These are phyloP conservation scores for Phylloboletellus chloephorus DNA, from an alignment of 1,284 basidiomycete species.

Conservation along the genomic window DNA sequence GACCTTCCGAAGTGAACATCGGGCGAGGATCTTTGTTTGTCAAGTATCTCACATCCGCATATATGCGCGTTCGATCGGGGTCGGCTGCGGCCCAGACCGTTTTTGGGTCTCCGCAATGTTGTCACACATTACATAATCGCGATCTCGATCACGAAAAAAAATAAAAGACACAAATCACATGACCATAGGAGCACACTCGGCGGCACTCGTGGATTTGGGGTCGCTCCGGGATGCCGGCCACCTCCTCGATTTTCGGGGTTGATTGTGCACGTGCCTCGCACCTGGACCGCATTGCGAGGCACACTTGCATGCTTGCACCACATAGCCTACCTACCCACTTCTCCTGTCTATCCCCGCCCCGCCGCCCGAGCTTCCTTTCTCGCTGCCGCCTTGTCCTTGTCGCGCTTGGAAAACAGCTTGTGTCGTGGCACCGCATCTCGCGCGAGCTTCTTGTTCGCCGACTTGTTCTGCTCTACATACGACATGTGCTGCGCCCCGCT, in stretches of 20 bases:
- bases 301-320: too few relatives aligned
- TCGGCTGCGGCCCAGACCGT: slow-evolving; percentile 35
- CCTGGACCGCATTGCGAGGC: too few relatives aligned
- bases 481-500: slow-evolving; percentile 88
- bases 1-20: slow-evolving; percentile 32
- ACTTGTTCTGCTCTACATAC: slow-evolving; percentile 89
- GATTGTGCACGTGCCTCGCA: too few relatives aligned
- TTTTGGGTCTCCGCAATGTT: slow-evolving; percentile 36
- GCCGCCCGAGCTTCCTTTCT: slow-evolving; percentile 47
- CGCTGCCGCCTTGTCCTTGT: slow-evolving; percentile 57
- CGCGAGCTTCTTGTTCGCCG: slow-evolving; percentile 79
- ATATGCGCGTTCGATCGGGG: slow-evolving; percentile 36
- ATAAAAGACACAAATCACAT: slow-evolving; percentile 6
- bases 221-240: too few relatives aligned
- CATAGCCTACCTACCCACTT: too few relatives aligned
- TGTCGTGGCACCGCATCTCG: slow-evolving; percentile 62
- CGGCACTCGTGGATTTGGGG: too few relatives aligned
- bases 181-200: too few relatives aligned
- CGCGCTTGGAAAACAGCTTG: slow-evolving; percentile 79
- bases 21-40: slow-evolving; percentile 35
- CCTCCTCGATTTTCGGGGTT: too few relatives aligned
- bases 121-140: slow-evolving; percentile 16
- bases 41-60: slow-evolving; percentile 31
- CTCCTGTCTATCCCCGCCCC: slow-evolving; percentile 31
- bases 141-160: slow-evolving; percentile 19